Evolutionary conservation across 257 asterid species (phyloP).

Genomic region (Solanum boliviense): DNA sequence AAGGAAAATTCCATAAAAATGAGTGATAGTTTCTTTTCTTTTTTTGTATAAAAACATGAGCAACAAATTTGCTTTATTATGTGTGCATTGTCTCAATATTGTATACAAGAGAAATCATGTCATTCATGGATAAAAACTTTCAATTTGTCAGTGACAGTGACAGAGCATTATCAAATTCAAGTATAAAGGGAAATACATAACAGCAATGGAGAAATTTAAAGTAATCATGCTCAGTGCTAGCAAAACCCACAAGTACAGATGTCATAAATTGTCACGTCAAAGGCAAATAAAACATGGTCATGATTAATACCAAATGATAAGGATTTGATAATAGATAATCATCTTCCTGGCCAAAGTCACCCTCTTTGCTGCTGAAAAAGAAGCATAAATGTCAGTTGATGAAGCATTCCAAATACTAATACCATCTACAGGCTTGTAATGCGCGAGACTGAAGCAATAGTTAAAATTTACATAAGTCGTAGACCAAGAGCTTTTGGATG

Average conservation of each 20-base stretch:
- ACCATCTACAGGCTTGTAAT: constrained; percentile 6
- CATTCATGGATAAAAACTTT: neutral
- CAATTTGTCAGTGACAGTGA: neutral
- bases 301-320: constrained; percentile 76
- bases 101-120: neutral
- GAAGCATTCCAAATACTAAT: constrained; percentile 9
- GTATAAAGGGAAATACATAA: neutral
- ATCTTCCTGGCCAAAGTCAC: constrained; percentile 71
- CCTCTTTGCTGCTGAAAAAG: constrained; percentile 78
- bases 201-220: neutral
- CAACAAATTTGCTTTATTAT: neutral
- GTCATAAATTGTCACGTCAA: neutral
- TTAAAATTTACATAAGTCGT: neutral
- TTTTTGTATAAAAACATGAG: neutral
- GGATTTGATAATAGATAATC: constrained; percentile 85
- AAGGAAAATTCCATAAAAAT: neutral
- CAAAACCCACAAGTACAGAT: neutral
- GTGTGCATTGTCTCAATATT: neutral
- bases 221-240: neutral
- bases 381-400: constrained; percentile 4
- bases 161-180: neutral
- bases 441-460: neutral
- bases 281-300: neutral
- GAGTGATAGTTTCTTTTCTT: neutral
- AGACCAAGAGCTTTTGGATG: neutral